These are phyloP conservation scores for Penicillium samsonianum DNA, from an alignment of 495 filamentous ascomycete genomes.

Conservation along the genomic window DNA sequence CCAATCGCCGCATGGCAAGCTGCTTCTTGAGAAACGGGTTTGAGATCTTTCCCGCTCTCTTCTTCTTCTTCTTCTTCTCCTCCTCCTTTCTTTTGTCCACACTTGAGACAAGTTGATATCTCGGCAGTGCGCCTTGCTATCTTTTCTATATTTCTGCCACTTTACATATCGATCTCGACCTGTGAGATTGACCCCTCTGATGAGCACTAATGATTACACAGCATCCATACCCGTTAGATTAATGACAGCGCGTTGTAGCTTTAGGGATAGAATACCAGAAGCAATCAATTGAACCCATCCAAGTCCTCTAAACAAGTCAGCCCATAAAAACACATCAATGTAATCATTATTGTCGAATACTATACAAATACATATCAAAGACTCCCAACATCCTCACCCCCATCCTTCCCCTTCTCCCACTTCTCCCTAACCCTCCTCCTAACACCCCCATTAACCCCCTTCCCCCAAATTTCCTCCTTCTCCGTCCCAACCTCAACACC, in stretches of 20 bases:
- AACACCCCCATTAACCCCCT: conserved; percentile 48
- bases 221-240: conserved; percentile 38
- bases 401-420: conserved; percentile 41
- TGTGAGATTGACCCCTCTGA: conserved; percentile 14
- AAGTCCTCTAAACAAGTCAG: not conserved
- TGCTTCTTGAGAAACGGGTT: conserved; percentile 62
- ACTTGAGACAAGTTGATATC: conserved; percentile 19
- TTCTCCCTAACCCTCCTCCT: conserved; percentile 47
- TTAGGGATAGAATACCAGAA: conserved; percentile 27
- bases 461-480: conserved; percentile 49
- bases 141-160: conserved; percentile 2
- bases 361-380: conserved; percentile 1
- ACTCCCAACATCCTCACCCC: conserved; percentile 2
- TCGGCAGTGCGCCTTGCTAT: conserved; percentile 16
- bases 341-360: conserved; percentile 5
- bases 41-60: conserved; percentile 23
- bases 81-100: conserved; percentile 15
- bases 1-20: conserved; percentile 57
- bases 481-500: conserved; percentile 24
- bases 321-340: not conserved
- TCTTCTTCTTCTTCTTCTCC: conserved; percentile 25
- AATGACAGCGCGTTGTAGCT: conserved; percentile 32
- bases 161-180: conserved; percentile 20
- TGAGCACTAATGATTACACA: conserved; percentile 35
- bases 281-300: conserved; percentile 1